Conservation (phyloP, 2,329 filamentous ascomycete species). For the Rasamsonia emersonii region DNA sequence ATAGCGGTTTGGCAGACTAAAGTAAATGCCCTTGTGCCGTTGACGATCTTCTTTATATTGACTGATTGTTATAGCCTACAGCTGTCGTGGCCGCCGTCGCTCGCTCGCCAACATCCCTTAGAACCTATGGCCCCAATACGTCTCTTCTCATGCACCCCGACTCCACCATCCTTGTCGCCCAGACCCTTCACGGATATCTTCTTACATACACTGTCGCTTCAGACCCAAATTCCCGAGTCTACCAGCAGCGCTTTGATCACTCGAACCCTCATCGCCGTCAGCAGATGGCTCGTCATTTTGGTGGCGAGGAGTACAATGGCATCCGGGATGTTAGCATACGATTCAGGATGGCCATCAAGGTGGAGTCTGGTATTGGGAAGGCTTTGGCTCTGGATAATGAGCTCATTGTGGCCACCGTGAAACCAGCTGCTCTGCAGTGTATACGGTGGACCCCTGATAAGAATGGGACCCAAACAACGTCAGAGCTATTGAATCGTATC, state of each 20-base stretch:
- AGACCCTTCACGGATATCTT: constrained; percentile 75
- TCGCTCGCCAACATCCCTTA: constrained; percentile 69
- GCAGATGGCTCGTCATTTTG: constrained; percentile 45
- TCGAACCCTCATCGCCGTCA: constrained; percentile 37
- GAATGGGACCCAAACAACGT: constrained; percentile 74
- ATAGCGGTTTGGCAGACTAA: constrained; percentile 97
- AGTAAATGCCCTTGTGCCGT: constrained; percentile 42
- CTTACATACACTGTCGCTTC: constrained; percentile 91
- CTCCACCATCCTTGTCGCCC: constrained; percentile 82
- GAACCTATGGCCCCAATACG: constrained; percentile 76
- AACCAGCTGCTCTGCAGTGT: constrained; percentile 90
- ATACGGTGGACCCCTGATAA: constrained; percentile 89
- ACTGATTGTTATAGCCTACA: constrained; percentile 56
- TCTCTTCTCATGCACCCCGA: constrained; percentile 83
- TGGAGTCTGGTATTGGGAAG: constrained; percentile 87
- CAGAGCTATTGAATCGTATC: constrained; percentile 82
- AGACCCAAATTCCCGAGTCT: constrained; percentile 73
- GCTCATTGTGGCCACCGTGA: constrained; percentile 80
- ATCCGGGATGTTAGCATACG: constrained; percentile 81
- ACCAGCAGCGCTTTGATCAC: constrained; percentile 65
- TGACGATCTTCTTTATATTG: constrained; percentile 12
- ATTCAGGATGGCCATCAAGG: constrained; percentile 96
- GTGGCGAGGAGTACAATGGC: constrained; percentile 71
- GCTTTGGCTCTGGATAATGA: constrained; percentile 88
- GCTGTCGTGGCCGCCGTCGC: constrained; percentile 78